Evolutionary conservation across 176 grass and related monocot species (phyloP), one percentile per base, ranked within the genome.

Genomic region (Otatea glauca): DNA sequence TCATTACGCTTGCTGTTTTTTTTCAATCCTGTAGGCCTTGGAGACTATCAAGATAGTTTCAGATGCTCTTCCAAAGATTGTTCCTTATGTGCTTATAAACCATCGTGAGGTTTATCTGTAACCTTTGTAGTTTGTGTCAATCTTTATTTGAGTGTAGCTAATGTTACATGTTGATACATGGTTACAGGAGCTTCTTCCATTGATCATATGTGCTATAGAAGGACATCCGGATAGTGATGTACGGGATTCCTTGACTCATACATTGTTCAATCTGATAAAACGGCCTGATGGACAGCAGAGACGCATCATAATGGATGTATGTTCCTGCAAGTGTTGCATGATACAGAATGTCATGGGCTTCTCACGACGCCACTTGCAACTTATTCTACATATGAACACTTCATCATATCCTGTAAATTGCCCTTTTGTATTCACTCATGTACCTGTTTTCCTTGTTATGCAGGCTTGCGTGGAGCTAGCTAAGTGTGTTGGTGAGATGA

Each of bases 181-280:
- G 64, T 74, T 80, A 72, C 83, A 98, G 96, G 96, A 98, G 67
- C 91, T 98, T 90, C 92, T 98, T 98, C 96, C 96, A 67, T 81
- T 98, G 86, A 98, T 98, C 59, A 98, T 98, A 79, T 98, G 96
- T 92, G 91, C 96, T 80, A 98, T 98, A 91, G 96, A 98, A 86
- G 90, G 89, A 13, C 96, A 98, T 88, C 96, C 96, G 70, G 87
- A 98, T 72, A 90, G 91, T 32, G 77, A 65, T 43, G 80, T 93
- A 82, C 88, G 96, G 72, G 96, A 98, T 95, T 98, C 93, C 29
- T 84, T 98, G 70, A 98, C 96, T 74, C 93, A 98, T 70, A 98
- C 91, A 0, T 85, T 98, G 82, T 98, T 98, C 79, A 98, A 98
- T 90, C 93, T 98, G 66, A 98, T 98, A 80, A 98, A 98, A 90